Base-by-base conservation (phyloP, 78 protist genomes). In the Salpingoeca rosetta region DNA sequence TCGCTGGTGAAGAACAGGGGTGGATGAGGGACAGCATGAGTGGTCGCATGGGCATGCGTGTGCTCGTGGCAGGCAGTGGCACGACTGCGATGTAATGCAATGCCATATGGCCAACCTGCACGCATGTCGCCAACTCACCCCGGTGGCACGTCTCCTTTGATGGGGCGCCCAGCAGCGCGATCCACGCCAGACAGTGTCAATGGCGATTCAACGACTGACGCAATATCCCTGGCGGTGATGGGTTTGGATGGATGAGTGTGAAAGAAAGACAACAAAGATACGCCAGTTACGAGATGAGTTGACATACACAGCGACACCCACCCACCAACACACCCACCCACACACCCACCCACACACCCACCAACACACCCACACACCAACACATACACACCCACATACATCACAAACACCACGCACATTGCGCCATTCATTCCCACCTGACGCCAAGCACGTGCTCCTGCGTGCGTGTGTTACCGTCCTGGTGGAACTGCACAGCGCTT, bases 21-120 rank as follows among this genome's bases (percentile, higher is more conserved):
- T n/a, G n/a, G n/a, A n/a, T n/a, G n/a, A n/a, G n/a, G n/a, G n/a
- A n/a, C n/a, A n/a, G n/a, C n/a, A n/a, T n/a, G n/a, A n/a, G n/a
- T n/a, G n/a, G n/a, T n/a, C n/a, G n/a, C n/a, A n/a, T n/a, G n/a
- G n/a, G n/a, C n/a, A n/a, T n/a, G n/a, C n/a, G n/a, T n/a, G n/a
- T n/a, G n/a, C n/a, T n/a, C 78, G 90, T n/a, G 93, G 93, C 91
- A 86, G 85, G 77, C 43, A 90, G 31, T 91, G 94, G 89, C 88
- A 93, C 27, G 96, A 95, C 76, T 87, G 95, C 43, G 96, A 95
- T 12, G 79, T 95, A n/a, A 88, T 90, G 74, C 83, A 81, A 17
- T 36, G 79, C 36, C 56, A 84, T 11, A 72, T 17, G 80, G 38
- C 74, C 74, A 56, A 86, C 28, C 3, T 12, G 57, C 57, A 12